Evolutionary conservation across 2,329 filamentous ascomycete genomes (phyloP), one percentile per base, ranked within the genome.

Genomic region (Fusarium citri): DNA sequence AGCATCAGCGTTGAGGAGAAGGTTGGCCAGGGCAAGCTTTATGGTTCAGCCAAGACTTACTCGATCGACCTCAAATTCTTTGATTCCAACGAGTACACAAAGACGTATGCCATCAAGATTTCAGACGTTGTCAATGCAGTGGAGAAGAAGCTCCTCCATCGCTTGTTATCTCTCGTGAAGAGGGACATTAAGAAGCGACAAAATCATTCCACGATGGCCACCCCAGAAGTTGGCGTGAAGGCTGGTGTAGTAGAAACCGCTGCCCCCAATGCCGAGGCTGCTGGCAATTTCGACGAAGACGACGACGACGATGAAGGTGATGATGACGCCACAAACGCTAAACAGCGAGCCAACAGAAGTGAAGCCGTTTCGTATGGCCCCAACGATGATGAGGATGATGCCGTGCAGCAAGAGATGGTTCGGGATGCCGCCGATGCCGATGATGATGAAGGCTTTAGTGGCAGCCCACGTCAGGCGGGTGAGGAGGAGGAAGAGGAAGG

Each of bases 321-420:
- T 56, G 90, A 89, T 59, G 93, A 97, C 76, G 93, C 88, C 51
- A 94, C 89, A 6, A 89, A 87, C 68, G 89, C 88, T 72, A 97
- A 94, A 81, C 87, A 90, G 76, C 89, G 87, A 74, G 88, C 89
- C 47, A 96, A 97, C 78, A 90, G 92, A 42, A 85, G 87, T 55
- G 92, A 97, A 80, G 92, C 91, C 30, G 90, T 95, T 4, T 96
- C 94, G 16, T 98, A 98, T 73, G 95, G 94, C 41, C 93, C 91
- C 34, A 97, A 97, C 48, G 96, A 98, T 76, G 94, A 97, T 8
- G 95, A 95, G 6, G 96, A 98, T 76, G 88, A 93, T 71, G 90
- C 87, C 37, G 89, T 97, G 57, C 90, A 91, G 73, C 83, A 84
- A 55, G 85, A 87, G 60, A 86, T 91, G 75, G 86, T 88, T 59